Base-by-base conservation (phyloP, 306 rosid genomes). In the Casuarina glauca region DNA sequence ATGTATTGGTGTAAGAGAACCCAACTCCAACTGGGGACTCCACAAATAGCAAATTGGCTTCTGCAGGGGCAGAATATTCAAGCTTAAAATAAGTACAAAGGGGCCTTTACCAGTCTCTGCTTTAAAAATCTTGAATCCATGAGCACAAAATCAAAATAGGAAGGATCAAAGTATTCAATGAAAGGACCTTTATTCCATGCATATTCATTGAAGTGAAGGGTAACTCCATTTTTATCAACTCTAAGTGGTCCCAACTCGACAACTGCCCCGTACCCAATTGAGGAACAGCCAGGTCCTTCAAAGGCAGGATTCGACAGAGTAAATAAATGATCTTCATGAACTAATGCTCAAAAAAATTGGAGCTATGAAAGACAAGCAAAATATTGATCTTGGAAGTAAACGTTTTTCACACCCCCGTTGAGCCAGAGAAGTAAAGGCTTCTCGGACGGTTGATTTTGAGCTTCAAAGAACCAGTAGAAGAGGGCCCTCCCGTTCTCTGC, bases 21-120 rank as follows among this genome's bases (percentile, higher is more conserved):
- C 91, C 91, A 69, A 88, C 89, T 79, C 91, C 91, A 70, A 85
- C 91, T 2, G 91, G 91, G 11, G 91, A 88, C 62, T 88, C 91
- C 78, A 85, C 79, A 79, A 88, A 88, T 64, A 88, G 69, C 82
- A 88, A 81, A 76, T 85, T 88, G 71, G 89, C 86, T 75, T 88
- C 91, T 85, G 87, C 86, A 77, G 38, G 71, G 49, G 42, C 38
- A 39, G 26, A 79, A 38, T 63, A 64, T 76, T 58, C 51, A 62
- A 73, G 69, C 66, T 48, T 6, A 60, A 39, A 17, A 48, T 71
- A 3, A 52, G 61, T 51, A 78, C 62, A 72, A 75, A 26, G 2
- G 36, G 2, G 72, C 26, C 19, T 63, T 63, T 38, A 26, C 32
- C 32, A 26, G 32, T 26, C 32, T 26, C 32, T 26, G 1, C 32